Base-by-base conservation (phyloP, 2,329 filamentous ascomycete genomes). In the Sarocladium kiliense region DNA sequence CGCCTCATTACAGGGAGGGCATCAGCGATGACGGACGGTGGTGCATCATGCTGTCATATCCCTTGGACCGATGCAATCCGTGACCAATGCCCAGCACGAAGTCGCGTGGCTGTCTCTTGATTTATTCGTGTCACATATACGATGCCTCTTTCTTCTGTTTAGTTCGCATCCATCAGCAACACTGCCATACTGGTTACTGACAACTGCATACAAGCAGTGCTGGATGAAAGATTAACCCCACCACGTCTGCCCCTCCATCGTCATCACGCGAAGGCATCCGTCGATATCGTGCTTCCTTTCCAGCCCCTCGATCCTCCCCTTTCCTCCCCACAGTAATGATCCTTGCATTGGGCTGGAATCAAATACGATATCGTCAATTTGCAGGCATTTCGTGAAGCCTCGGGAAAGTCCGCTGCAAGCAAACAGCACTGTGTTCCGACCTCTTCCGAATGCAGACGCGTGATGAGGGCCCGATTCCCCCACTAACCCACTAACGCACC, bases 141-240 rank as follows among this genome's bases (percentile, higher is more conserved):
- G n/a, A n/a, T n/a, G n/a, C n/a, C n/a, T n/a, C n/a, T n/a, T n/a
- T n/a, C n/a, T n/a, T n/a, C n/a, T n/a, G n/a, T n/a, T n/a, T n/a
- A n/a, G n/a, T n/a, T n/a, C n/a, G n/a, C n/a, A n/a, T n/a, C n/a
- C n/a, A n/a, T n/a, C n/a, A n/a, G n/a, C n/a, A n/a, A n/a, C n/a
- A n/a, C n/a, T n/a, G n/a, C n/a, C n/a, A n/a, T n/a, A n/a, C n/a
- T n/a, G n/a, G n/a, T n/a, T n/a, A n/a, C n/a, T n/a, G n/a, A n/a
- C n/a, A n/a, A n/a, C n/a, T n/a, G n/a, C n/a, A n/a, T n/a, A n/a
- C n/a, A n/a, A n/a, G n/a, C n/a, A n/a, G n/a, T n/a, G n/a, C 12
- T 39, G 44, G 44, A 47, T 27, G 7, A 47, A 47, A 4, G 18
- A 21, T 47, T 47, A 47, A n/a, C 44, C 44, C 44, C 44, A 47